Evolutionary conservation across 2,329 filamentous ascomycete species (phyloP), one percentile per base, ranked within the genome.

Genomic region (Orbilia blumenaviensis): DNA sequence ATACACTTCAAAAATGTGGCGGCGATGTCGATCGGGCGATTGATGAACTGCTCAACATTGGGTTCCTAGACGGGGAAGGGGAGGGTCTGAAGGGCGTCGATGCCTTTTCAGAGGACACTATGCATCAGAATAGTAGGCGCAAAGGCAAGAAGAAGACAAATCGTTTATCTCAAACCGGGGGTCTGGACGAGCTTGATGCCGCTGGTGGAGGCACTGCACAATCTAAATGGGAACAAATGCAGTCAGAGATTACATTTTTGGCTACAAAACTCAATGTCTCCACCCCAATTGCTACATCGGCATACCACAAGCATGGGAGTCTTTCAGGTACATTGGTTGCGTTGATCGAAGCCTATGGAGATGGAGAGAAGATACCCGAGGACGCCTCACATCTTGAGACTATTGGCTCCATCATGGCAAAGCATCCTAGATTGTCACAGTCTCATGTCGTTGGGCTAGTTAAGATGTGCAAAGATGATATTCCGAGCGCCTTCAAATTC

Each of bases 161-260:
- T 46, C 42, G 71, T 48, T 14, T 58, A 34, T 54, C 48, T 38
- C 32, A 72, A 48, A 10, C 66, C 54, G 60, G 75, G 73, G 54
- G 52, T 25, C 56, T 54, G 46, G 75, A 48, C 2, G 78, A 78
- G 44, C 69, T 78, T 29, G 12, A 77, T 29, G 52, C 56, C 2
- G 44, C 54, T 16, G 18, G 27, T 25, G 36, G 46, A 2, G n/a
- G n/a, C n/a, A 21, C 58, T 3, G 9, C 54, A 21, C 38, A 52
- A 5, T 79, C 78, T 2, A 74, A 71, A 12, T 80, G 79, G 79
- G 72, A 77, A n/a, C 61, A 75, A 3, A 80, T 80, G 72, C 66
- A 78, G 16, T 60, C 60, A 5, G 78, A 80, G 46, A 77, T 80
- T 12, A 63, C 74, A 14, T 78, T 78, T 29, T 27, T 80, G 8